Evolutionary conservation across 148 eudicot species (phyloP), one percentile per base, ranked within the genome.

Genomic region (Rhododendron williamsianum): DNA sequence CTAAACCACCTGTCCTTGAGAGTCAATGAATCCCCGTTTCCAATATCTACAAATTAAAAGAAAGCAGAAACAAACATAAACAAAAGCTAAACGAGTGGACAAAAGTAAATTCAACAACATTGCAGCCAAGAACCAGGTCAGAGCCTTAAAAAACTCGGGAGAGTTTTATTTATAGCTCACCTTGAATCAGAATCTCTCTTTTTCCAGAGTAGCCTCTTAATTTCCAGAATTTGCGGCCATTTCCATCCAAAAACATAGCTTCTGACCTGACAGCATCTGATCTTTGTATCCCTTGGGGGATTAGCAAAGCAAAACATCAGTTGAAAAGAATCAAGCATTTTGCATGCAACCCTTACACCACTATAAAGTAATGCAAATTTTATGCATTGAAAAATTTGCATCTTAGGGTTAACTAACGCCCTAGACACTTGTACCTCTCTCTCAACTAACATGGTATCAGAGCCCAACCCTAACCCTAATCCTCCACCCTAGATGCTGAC

Each of bases 141-240:
- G 30, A 58, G 73, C 43, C 25, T 25, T 4, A 56, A 30, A 21
- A 56, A 43, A 33, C 9, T 30, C 4, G 10, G 27, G 73, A 25
- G 33, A 13, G 33, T 6, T 82, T 8, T n/a, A 33, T 46, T 69
- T 49, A 46, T 33, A 51, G 36, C 79, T 82, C 48, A 88, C 89
- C 89, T 82, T 88, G 89, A 76, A 88, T 82, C 77, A 88, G 72
- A n/a, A 88, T 43, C 45, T 77, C 78, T 19, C 67, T 78, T 78
- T 78, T 49, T 16, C 73, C 36, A 38, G 74, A 67, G 76, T 82
- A 54, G 81, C 89, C 81, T 88, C 81, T 85, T 77, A 82, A 71
- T 77, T 88, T 88, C 89, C 89, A 88, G 85, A 85, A 82, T 36
- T 78, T 82, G 49, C 81, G 85, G 69, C 87, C 87, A 38, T 77